phyloP scores from a whole-genome alignment of 495 filamentous ascomycete genomes.

The Niebla homalea region DNA sequence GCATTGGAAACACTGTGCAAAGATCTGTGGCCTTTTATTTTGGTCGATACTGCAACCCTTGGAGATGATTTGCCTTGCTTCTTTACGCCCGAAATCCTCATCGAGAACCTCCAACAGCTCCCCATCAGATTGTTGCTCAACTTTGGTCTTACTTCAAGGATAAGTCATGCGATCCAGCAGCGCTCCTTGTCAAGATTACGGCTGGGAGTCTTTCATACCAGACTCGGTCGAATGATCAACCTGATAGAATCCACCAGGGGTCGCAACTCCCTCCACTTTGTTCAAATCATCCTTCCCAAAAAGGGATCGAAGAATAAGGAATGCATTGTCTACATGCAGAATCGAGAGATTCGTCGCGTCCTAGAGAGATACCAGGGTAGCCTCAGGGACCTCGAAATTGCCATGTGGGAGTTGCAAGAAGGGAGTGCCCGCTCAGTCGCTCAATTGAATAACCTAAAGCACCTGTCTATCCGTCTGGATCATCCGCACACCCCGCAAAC shows the following conservation, averaged over 20 bases:
- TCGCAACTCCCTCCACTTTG: constrained; percentile 3
- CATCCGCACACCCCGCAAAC: constrained; percentile 25
- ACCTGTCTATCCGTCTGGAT: constrained; percentile 20
- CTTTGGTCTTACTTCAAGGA: constrained; percentile 25
- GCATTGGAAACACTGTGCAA: not conserved
- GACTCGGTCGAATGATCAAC: constrained; percentile 21
- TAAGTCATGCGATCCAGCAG: constrained; percentile 20
- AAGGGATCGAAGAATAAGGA: constrained; percentile 2
- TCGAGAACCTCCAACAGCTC: constrained; percentile 25
- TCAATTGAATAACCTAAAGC: constrained; percentile 2
- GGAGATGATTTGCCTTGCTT: not conserved
- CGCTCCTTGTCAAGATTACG: constrained; percentile 20
- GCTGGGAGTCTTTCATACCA: constrained; percentile 25
- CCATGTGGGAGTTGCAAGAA: constrained; percentile 9
- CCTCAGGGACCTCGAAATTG: constrained; percentile 19
- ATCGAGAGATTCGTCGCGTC: not conserved
- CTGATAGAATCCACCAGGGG: constrained; percentile 19
- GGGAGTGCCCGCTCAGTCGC: not conserved
- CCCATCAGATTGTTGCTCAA: constrained; percentile 21
- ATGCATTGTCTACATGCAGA: constrained; percentile 6
- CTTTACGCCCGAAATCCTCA: constrained; percentile 23
- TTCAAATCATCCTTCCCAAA: constrained; percentile 7
- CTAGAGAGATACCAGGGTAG: constrained; percentile 13
- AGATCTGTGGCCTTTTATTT: not conserved
- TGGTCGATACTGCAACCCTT: too few relatives aligned